Percentiles rank a stretch among this genome's conserved stretches.
Evolutionary conservation across 2,329 filamentous ascomycete genomes (phyloP).

Genomic region (Cercospora brassicicola): DNA sequence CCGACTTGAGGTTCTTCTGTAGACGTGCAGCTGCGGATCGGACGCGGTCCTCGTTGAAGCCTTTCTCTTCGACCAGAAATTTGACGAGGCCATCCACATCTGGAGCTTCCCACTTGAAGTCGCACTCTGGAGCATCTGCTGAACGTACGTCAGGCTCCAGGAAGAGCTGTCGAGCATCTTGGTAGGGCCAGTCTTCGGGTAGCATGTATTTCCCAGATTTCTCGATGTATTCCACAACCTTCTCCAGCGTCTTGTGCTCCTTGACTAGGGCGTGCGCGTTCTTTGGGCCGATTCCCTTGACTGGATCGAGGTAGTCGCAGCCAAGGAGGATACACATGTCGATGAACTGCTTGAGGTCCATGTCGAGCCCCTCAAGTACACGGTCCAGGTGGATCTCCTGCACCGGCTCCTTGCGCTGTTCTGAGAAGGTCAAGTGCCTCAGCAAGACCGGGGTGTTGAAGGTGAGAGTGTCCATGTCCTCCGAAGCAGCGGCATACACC

Average conservation of each 20-base stretch:
- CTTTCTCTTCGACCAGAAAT: constrained; percentile 90
- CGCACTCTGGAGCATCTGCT: constrained; percentile 81
- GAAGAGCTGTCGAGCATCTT: constrained; percentile 88
- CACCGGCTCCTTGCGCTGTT: constrained; percentile 96
- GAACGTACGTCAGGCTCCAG: constrained; percentile 82
- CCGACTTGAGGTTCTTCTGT: constrained; percentile 85
- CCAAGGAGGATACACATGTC: constrained; percentile 96
- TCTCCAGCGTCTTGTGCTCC: constrained; percentile 84
- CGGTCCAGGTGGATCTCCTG: constrained; percentile 89
- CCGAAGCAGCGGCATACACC: constrained; percentile 92
- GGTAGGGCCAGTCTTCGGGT: constrained; percentile 95
- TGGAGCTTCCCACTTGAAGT: constrained; percentile 97
- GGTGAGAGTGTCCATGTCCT: constrained; percentile 98
- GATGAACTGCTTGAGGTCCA: constrained; percentile 90
- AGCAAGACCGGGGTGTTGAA: constrained; percentile 90
- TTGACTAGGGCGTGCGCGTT: constrained; percentile 93
- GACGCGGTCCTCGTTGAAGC: constrained; percentile 93
- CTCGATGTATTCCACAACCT: constrained; percentile 77
- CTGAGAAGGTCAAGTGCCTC: constrained; percentile 91
- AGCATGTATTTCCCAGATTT: constrained; percentile 77
- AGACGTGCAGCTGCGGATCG: constrained; percentile 73
- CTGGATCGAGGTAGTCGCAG: constrained; percentile 95
- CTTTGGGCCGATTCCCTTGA: constrained; percentile 88
- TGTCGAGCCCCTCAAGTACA: constrained; percentile 80
- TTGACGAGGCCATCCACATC: constrained; percentile 86